Percentiles rank a stretch among this genome's conserved stretches.
Conservation (phyloP, 345 rosid genomes). For the Ricinus communis region DNA sequence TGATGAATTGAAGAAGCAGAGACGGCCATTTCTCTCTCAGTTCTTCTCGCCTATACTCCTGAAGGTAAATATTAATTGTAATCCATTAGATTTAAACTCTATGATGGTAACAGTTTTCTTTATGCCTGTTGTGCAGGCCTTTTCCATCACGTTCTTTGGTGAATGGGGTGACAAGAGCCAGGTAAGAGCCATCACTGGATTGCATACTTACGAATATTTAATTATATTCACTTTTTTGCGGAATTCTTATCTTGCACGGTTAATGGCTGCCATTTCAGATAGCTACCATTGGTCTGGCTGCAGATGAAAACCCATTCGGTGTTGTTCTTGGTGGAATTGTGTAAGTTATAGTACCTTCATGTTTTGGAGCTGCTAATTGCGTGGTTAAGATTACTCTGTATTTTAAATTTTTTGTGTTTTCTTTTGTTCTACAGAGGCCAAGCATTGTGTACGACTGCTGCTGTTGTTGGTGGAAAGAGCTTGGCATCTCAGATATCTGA, state of each 20-base stretch:
- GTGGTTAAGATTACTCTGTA: background rate
- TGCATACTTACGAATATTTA: background rate
- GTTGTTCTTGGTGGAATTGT: constrained; percentile 84
- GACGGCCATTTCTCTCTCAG: constrained; percentile 60
- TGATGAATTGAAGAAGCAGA: constrained; percentile 70
- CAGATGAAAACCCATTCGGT: constrained; percentile 88
- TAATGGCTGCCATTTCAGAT: constrained; percentile 48
- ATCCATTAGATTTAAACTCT: background rate
- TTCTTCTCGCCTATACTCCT: constrained; percentile 86
- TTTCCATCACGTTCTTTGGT: constrained; percentile 92
- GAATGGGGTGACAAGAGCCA: constrained; percentile 99
- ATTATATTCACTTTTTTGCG: background rate
- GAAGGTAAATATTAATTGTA: constrained; percentile 47
- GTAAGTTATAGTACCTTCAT: constrained; percentile 39
- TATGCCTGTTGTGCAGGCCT: constrained; percentile 57
- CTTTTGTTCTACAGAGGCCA: constrained; percentile 59
- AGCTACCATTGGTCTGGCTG: constrained; percentile 95
- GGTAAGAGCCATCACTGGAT: constrained; percentile 38
- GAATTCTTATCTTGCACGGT: constrained; percentile 20
- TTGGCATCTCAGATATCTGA: constrained; percentile 96
- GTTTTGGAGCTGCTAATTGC: constrained; percentile 3
- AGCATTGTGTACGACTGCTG: constrained; percentile 85
- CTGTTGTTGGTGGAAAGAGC: constrained; percentile 93
- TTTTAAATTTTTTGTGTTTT: constrained; percentile 9
- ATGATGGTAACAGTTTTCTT: constrained; percentile 18